Percentiles rank a stretch among this genome's conserved stretches.
phyloP scores from a whole-genome alignment of 441 rosid genomes.

The Oxalis stricta region DNA sequence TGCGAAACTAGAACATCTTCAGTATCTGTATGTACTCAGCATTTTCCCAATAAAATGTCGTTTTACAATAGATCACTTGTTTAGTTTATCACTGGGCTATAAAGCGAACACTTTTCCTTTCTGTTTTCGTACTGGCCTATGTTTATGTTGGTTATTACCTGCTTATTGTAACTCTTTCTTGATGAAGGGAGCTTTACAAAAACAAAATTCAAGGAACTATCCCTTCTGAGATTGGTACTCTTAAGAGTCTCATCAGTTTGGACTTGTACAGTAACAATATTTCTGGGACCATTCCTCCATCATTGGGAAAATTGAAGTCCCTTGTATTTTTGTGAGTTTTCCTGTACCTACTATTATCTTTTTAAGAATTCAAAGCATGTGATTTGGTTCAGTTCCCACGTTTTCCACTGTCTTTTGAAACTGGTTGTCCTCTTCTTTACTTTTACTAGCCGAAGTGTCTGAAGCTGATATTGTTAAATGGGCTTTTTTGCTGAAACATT shows the following conservation, averaged over 20 bases:
- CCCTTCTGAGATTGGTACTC: slow-evolving; percentile 66
- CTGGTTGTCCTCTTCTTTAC: neutral
- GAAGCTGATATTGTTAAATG: no score
- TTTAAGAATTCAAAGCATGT: slow-evolving; percentile 1
- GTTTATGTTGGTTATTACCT: neutral
- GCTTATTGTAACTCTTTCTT: neutral
- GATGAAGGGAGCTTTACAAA: slow-evolving; percentile 77
- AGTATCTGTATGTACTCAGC: slow-evolving; percentile 58
- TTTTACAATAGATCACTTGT: neutral
- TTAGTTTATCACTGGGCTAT: neutral
- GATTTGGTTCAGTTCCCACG: neutral
- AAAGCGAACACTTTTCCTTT: slow-evolving; percentile 1
- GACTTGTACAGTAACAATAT: slow-evolving; percentile 84
- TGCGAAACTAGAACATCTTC: slow-evolving; percentile 76
- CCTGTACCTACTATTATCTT: neutral
- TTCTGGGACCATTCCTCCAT: slow-evolving; percentile 60
- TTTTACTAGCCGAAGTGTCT: no score
- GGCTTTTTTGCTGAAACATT: no score
- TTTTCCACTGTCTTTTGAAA: neutral
- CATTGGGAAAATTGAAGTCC: slow-evolving; percentile 69
- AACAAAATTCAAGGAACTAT: slow-evolving; percentile 76
- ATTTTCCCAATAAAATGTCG: neutral
- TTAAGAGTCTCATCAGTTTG: slow-evolving; percentile 84
- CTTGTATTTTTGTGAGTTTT: slow-evolving; percentile 80
- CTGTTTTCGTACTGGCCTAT: neutral